These are phyloP conservation scores for Wallacemonas sp. DNA, from an alignment of 208 protist genomes.

Conservation along the genomic window DNA sequence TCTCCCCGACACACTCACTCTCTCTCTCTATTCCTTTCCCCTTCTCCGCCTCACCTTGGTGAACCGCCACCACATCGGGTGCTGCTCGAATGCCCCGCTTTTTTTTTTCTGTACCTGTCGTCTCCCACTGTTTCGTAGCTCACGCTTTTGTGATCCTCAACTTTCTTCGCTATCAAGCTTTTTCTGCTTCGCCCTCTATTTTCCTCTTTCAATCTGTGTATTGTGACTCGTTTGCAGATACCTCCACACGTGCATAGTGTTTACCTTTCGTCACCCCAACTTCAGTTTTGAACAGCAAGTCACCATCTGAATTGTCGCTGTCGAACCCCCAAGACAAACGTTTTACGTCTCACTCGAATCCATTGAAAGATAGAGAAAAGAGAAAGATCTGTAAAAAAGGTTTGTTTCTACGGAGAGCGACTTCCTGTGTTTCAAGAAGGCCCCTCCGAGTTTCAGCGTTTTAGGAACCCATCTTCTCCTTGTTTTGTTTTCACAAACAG, in stretches of 20 bases:
- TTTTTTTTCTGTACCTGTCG: slow-evolving; percentile 3
- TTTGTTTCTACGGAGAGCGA: no score
- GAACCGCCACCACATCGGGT: no score
- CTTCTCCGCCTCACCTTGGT: not conserved
- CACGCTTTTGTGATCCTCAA: not conserved
- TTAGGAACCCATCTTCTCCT: no score
- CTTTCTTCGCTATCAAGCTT: not conserved
- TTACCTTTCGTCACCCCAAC: not conserved
- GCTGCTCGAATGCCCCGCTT: no score
- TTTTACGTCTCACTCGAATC: not conserved
- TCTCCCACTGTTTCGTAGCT: not conserved
- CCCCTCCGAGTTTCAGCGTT: no score
- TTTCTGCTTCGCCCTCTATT: not conserved
- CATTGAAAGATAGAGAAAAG: not conserved
- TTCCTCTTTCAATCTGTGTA: not conserved
- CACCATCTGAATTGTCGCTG: slow-evolving; percentile 3
- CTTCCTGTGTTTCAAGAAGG: no score
- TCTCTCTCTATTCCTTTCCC: not conserved
- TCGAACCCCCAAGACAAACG: no score
- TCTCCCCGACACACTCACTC: no score
- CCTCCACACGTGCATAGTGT: slow-evolving; percentile 5
- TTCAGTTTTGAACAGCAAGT: slow-evolving; percentile 6
- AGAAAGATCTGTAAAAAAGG: not conserved
- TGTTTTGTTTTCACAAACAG: no score
- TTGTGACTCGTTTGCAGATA: no score